Percentiles rank a stretch among this genome's conserved stretches.
Evolutionary conservation across 352 stramenopile species (phyloP).

Genomic region (Phytopythium montanum): DNA sequence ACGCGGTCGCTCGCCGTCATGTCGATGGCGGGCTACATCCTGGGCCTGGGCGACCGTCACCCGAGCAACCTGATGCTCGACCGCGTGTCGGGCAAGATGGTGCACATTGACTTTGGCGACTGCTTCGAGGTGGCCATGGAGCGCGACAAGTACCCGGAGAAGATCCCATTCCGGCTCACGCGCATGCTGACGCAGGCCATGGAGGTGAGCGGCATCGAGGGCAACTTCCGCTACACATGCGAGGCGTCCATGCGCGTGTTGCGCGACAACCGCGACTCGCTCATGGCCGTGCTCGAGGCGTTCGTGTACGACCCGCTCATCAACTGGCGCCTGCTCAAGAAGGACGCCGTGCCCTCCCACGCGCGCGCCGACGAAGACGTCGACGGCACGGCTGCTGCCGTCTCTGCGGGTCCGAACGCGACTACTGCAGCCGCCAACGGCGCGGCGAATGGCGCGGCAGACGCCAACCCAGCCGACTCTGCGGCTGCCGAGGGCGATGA

Average conservation of each 20-base stretch:
- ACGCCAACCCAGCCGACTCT: not conserved
- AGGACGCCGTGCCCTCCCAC: slow-evolving; percentile 72
- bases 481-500: slow-evolving; percentile 9
- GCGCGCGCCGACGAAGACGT: slow-evolving; percentile 62
- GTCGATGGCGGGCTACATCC: slow-evolving; percentile 99
- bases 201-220: slow-evolving; percentile 99
- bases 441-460: not conserved
- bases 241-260: slow-evolving; percentile 98
- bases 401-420: slow-evolving; percentile 22
- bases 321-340: slow-evolving; percentile 96
- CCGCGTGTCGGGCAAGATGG: slow-evolving; percentile 97
- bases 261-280: slow-evolving; percentile 96
- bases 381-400: slow-evolving; percentile 15
- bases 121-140: slow-evolving; percentile 99
- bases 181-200: slow-evolving; percentile 98
- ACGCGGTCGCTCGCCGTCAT: slow-evolving; percentile 99
- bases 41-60: slow-evolving; percentile 99
- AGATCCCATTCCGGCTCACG: slow-evolving; percentile 99
- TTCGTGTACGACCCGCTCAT: slow-evolving; percentile 99
- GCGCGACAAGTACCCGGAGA: slow-evolving; percentile 99
- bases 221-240: slow-evolving; percentile 98
- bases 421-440: slow-evolving; percentile 3
- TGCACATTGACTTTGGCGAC: slow-evolving; percentile 99
- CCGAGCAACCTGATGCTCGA: slow-evolving; percentile 99
- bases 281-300: slow-evolving; percentile 99